Conservation (phyloP, 1,139 yeast genomes). For the Arxiozyma slooffiae region DNA sequence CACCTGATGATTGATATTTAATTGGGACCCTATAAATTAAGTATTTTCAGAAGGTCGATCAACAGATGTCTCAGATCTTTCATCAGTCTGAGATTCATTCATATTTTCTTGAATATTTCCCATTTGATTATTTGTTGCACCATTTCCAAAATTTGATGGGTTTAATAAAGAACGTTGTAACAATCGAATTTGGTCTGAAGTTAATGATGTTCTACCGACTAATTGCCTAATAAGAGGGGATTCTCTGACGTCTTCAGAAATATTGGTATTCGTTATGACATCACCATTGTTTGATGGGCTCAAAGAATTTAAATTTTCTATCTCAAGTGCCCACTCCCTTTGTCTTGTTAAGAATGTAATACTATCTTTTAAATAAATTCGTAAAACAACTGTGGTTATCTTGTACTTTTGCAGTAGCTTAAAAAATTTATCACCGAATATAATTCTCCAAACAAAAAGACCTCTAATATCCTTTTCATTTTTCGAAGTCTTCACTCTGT, state of each 20-base stretch:
- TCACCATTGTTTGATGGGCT: conserved; percentile 1
- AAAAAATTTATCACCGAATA: conserved; percentile 23
- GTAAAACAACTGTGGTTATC: conserved; percentile 26
- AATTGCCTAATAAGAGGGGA: conserved; percentile 7
- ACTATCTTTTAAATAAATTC: conserved; percentile 28
- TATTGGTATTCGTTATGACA: conserved; percentile 3
- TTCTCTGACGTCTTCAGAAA: not conserved
- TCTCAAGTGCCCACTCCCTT: conserved; percentile 26
- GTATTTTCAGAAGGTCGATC: conserved; percentile 9
- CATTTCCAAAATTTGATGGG: not conserved
- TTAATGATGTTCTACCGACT: conserved; percentile 17
- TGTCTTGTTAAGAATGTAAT: conserved; percentile 29
- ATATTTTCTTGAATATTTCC: not conserved
- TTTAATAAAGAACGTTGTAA: conserved; percentile 18
- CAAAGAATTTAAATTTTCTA: conserved; percentile 18
- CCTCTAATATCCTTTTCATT: conserved; percentile 21
- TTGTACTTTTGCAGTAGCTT: conserved; percentile 25
- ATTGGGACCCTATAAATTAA: not conserved
- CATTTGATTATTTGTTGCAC: conserved; percentile 6
- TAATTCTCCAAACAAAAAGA: conserved; percentile 23
- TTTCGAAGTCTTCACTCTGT: conserved; percentile 16
- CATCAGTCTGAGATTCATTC: conserved; percentile 14
- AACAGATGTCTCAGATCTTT: conserved; percentile 24
- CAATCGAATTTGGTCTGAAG: conserved; percentile 22
- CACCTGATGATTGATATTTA: conserved; percentile 4